Conservation (phyloP, 75 land plant genomes). For the Sequoia sempervirens region DNA sequence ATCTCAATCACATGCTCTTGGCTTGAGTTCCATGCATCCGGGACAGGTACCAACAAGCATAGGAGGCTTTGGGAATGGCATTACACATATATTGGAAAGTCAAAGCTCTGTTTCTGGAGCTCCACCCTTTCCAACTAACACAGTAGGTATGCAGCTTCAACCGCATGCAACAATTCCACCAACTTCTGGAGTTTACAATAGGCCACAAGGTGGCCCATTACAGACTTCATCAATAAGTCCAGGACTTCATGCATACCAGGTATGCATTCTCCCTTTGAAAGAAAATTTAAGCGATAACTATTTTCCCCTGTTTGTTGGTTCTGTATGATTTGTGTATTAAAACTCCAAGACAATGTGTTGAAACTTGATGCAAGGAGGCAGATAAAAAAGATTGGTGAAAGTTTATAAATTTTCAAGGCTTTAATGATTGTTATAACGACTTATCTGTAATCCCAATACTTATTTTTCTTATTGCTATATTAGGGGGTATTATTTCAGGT, state of each 20-base stretch:
- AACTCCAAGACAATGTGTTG: neutral
- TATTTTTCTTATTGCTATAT: neutral
- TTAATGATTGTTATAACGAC: neutral
- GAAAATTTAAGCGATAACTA: neutral
- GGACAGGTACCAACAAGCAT: slow-evolving; percentile 27
- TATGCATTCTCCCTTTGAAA: slow-evolving; percentile 6
- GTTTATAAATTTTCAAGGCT: neutral
- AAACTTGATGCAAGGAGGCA: neutral
- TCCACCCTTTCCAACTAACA: slow-evolving; percentile 29
- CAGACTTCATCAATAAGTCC: slow-evolving; percentile 26
- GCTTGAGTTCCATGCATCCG: slow-evolving; percentile 43
- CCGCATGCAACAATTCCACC: neutral
- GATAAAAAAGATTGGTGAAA: neutral
- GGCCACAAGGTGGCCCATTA: slow-evolving; percentile 40
- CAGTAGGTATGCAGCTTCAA: slow-evolving; percentile 7
- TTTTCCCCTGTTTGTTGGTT: neutral
- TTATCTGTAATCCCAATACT: neutral
- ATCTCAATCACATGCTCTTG: slow-evolving; percentile 47
- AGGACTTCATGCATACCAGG: slow-evolving; percentile 57
- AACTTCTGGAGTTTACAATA: slow-evolving; percentile 30
- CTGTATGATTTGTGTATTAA: neutral
- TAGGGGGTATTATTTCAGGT: neutral
- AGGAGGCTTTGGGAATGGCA: slow-evolving; percentile 32
- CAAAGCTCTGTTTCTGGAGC: slow-evolving; percentile 23
- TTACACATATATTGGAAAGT: slow-evolving; percentile 40